Evolutionary conservation across 176 grass and related monocot species (phyloP), one percentile per base, ranked within the genome.

Genomic region (Typha latifolia): DNA sequence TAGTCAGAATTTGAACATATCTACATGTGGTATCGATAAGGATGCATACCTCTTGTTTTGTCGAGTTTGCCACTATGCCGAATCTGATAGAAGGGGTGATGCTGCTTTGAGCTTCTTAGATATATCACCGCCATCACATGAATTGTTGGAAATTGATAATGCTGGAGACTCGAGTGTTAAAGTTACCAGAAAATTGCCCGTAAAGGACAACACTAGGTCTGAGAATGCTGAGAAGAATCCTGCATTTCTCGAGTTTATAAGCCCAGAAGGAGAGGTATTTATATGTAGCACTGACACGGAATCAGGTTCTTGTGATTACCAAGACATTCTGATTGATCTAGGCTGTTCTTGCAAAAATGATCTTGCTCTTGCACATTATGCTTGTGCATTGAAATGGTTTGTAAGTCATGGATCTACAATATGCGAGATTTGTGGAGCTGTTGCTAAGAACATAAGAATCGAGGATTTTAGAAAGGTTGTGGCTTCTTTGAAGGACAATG

Each of bases 281-380:
- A 67, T 87, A 11, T 97, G 93, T 11, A 66, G 80, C 14, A 65
- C 72, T 20, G 93, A 92, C 13, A 47, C 86, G 2, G 93, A 97
- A 83, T 79, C 88, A 2, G 88, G 85, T n/a, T 76, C 75, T n/a
- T 72, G 62, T 62, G 77, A 74, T 49, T 73, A 70, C 20, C 81
- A 97, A 21, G 88, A 91, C 20, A 62, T 64, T 13, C 24, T 97
- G 21, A 53, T 91, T 37, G 53, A 89, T 72, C 78, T 97, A 29
- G 93, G 93, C 22, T 97, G 93, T 62, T 92, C 88, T 29, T 97
- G 93, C 78, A 97, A 89, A 75, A 92, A 92, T 18, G 93, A 97
- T 53, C 85, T 97, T 22, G 79, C 88, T 12, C 82, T 89, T 32
- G 82, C 73, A 2, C 93, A 92, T 32, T 97, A 97, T 51, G 82